A percentile compares a stretch with the other conserved stretches of the same genome.
Conservation (phyloP, 768 basidiomycete genomes). For the Ramaria sp. region DNA sequence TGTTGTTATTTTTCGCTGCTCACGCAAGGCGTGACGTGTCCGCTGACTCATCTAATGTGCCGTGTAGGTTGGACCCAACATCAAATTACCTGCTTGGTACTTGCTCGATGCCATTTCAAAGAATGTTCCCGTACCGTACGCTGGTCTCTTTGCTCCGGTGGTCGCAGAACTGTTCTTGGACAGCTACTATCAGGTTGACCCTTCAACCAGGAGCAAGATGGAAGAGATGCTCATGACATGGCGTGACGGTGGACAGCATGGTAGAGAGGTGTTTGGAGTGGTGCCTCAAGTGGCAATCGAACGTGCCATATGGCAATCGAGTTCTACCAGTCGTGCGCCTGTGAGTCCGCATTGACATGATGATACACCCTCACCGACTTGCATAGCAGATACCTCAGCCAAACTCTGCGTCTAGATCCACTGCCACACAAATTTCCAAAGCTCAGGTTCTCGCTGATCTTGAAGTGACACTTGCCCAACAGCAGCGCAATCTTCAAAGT, state of each 20-base stretch:
- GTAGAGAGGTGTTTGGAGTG: conserved; percentile 77
- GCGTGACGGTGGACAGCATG: conserved; percentile 74
- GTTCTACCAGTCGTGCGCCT: conserved; percentile 5
- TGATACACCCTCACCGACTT: neutral
- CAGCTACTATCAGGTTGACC: conserved; percentile 81
- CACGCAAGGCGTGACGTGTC: conserved; percentile 23
- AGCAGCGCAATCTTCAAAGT: conserved; percentile 58
- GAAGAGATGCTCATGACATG: conserved; percentile 96
- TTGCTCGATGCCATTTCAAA: conserved; percentile 95
- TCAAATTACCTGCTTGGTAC: conserved; percentile 91
- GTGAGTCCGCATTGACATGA: conserved; percentile 20
- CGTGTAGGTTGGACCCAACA: conserved; percentile 71
- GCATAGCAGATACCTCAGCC: conserved; percentile 25
- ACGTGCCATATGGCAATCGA: conserved; percentile 62
- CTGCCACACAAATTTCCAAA: conserved; percentile 46
- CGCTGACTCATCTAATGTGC: conserved; percentile 56
- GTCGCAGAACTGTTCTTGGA: conserved; percentile 80
- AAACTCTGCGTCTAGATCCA: conserved; percentile 15
- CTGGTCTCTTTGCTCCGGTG: conserved; percentile 70
- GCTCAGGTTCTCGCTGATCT: conserved; percentile 76
- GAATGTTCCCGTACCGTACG: conserved; percentile 91
- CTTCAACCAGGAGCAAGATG: conserved; percentile 82
- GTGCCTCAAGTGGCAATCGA: conserved; percentile 78
- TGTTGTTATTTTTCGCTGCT: conserved; percentile 8
- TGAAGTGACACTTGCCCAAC: conserved; percentile 71